Evolutionary conservation across 208 protist species (phyloP).

Genomic region (Strigomonas culicis): DNA sequence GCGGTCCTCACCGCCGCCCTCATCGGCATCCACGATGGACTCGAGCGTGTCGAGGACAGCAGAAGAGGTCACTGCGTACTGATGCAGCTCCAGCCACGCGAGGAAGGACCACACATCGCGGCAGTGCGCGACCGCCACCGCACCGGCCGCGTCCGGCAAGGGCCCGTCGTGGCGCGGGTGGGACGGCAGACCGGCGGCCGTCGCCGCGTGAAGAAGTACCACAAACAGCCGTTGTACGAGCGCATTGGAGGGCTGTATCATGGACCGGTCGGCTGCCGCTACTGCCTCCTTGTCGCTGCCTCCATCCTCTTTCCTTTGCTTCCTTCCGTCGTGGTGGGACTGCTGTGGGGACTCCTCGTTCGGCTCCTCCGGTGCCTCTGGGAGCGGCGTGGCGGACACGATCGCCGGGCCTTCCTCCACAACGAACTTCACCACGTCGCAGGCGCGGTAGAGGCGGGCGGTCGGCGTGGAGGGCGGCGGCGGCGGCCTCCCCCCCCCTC

Average conservation of each 20-base stretch:
- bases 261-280: no score
- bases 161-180: no score
- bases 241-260: no score
- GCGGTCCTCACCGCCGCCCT: no score
- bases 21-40: conserved; percentile 16
- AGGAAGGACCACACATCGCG: conserved; percentile 56
- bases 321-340: no score
- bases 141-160: background rate
- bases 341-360: background rate
- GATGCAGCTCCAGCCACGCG: conserved; percentile 62
- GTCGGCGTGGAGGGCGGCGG: background rate
- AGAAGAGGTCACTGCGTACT: conserved; percentile 41
- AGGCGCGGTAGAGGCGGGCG: background rate
- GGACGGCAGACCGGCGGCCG: no score
- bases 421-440: conserved; percentile 2
- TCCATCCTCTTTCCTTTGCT: no score
- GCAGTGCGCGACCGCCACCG: background rate
- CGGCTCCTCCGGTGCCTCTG: background rate
- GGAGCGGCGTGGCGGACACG: background rate
- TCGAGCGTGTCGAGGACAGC: conserved; percentile 38
- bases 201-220: no score
- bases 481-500: background rate
- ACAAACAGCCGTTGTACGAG: no score
- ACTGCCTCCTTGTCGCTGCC: no score
- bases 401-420: background rate